Conservation (phyloP, 2,329 filamentous ascomycete genomes). For the Septoria petroselini region DNA sequence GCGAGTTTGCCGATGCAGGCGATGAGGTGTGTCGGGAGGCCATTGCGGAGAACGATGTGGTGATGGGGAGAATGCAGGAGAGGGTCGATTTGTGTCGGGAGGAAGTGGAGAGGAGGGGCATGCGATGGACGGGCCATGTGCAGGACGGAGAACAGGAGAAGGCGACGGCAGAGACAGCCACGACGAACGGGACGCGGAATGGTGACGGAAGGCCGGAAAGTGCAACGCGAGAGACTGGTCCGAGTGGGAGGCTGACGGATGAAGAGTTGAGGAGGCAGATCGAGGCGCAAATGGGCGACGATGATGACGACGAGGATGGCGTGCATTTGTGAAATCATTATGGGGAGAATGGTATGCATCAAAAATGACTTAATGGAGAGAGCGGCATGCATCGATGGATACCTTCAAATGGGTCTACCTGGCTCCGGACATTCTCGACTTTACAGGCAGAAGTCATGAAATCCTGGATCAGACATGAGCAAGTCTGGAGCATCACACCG, state of each 20-base stretch:
- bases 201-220: slow-evolving; percentile 21
- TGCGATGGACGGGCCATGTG: slow-evolving; percentile 47
- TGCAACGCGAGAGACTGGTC: slow-evolving; percentile 12
- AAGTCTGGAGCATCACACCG: too few species aligned
- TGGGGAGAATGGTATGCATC: too few species aligned
- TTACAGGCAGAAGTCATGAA: too few species aligned
- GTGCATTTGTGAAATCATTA: slow-evolving; percentile 65
- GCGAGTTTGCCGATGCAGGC: slow-evolving; percentile 62
- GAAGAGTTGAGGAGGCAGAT: slow-evolving; percentile 58
- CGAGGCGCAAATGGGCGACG: slow-evolving; percentile 55
- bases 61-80: slow-evolving; percentile 66
- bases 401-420: too few species aligned
- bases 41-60: slow-evolving; percentile 66
- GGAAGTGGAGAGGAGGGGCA: slow-evolving; percentile 63
- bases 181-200: slow-evolving; percentile 24
- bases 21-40: slow-evolving; percentile 70
- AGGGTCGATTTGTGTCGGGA: slow-evolving; percentile 60
- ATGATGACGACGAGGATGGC: slow-evolving; percentile 51
- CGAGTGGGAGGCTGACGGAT: slow-evolving; percentile 54
- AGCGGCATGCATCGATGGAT: too few species aligned
- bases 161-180: too few species aligned
- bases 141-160: slow-evolving; percentile 24
- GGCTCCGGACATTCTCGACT: too few species aligned
- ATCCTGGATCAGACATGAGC: too few species aligned
- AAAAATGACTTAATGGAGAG: too few species aligned